Percentiles rank a stretch among this genome's conserved stretches.
Evolutionary conservation across 2,329 filamentous ascomycete species (phyloP).

Genomic region (Westerdykella aurantiaca): DNA sequence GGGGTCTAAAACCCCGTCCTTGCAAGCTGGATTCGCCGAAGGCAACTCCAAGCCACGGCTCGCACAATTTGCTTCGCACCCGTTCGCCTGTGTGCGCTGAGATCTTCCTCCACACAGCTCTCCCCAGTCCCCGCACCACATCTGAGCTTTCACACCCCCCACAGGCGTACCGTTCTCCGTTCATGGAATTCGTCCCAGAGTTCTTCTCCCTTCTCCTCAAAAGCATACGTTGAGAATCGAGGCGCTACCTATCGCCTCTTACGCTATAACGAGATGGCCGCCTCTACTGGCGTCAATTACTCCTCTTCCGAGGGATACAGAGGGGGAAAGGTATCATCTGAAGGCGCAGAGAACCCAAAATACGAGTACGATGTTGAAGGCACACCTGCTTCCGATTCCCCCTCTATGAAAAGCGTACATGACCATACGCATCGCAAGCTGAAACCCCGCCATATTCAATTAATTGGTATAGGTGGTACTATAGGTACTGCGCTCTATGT

Average conservation of each 20-base stretch:
- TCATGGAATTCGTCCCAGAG: slow-evolving; percentile 30
- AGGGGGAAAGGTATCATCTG: slow-evolving; percentile 11
- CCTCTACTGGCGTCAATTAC: slow-evolving; percentile 32
- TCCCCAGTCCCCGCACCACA: background rate
- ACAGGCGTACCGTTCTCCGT: slow-evolving; percentile 4
- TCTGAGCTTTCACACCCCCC: too few relatives aligned
- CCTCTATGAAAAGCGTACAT: slow-evolving; percentile 25
- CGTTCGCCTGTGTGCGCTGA: slow-evolving; percentile 2
- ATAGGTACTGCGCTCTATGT: slow-evolving; percentile 47
- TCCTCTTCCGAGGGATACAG: slow-evolving; percentile 10
- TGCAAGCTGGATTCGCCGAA: slow-evolving; percentile 13
- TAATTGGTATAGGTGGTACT: slow-evolving; percentile 44
- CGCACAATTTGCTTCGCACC: slow-evolving; percentile 11
- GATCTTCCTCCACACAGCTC: slow-evolving; percentile 2
- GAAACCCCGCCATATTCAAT: slow-evolving; percentile 44
- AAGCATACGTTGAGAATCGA: slow-evolving; percentile 20
- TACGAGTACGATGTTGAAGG: slow-evolving; percentile 14
- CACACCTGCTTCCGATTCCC: slow-evolving; percentile 20
- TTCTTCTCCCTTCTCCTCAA: slow-evolving; percentile 35
- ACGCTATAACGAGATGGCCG: slow-evolving; percentile 18
- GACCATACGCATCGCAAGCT: slow-evolving; percentile 42
- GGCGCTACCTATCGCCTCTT: slow-evolving; percentile 1
- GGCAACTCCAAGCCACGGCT: slow-evolving; percentile 16
- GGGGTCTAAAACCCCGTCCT: background rate
- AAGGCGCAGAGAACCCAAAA: slow-evolving; percentile 25